A percentile compares a stretch with the other conserved stretches of the same genome.
Evolutionary conservation across 2,329 filamentous ascomycete species (phyloP).

Genomic region (Pseudogymnoascus sp.): DNA sequence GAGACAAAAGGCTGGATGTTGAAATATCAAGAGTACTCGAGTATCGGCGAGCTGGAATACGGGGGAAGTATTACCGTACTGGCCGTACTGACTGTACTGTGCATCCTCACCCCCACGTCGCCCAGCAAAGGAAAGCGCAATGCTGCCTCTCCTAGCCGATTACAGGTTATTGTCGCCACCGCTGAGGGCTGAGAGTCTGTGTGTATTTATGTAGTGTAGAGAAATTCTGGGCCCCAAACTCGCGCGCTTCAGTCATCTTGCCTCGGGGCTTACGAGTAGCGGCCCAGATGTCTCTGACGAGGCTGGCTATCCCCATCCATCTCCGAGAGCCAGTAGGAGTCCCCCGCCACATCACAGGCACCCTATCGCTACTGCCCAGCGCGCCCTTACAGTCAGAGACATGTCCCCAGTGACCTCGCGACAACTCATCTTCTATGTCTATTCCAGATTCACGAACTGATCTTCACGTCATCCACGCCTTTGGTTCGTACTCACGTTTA

Average conservation of each 20-base stretch:
- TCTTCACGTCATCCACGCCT: not conserved
- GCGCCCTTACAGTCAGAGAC: not conserved
- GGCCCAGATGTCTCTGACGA: not conserved
- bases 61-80: not conserved
- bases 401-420: not conserved
- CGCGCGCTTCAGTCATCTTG: not conserved
- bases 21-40: not conserved
- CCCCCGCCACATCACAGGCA: constrained; percentile 5
- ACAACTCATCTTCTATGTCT: not conserved
- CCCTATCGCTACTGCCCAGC: not conserved
- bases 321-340: not conserved
- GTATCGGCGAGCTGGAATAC: not conserved
- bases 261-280: constrained; percentile 3
- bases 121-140: not conserved
- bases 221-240: not conserved
- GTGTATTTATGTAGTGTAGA: not conserved
- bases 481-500: not conserved
- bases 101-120: not conserved
- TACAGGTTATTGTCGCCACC: not conserved
- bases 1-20: not conserved
- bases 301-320: not conserved
- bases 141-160: not conserved
- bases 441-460: not conserved
- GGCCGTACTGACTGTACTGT: not conserved
- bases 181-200: not conserved